These are phyloP conservation scores for Pelargonium hybrid DNA, from an alignment of 441 rosid genomes.

Conservation along the genomic window DNA sequence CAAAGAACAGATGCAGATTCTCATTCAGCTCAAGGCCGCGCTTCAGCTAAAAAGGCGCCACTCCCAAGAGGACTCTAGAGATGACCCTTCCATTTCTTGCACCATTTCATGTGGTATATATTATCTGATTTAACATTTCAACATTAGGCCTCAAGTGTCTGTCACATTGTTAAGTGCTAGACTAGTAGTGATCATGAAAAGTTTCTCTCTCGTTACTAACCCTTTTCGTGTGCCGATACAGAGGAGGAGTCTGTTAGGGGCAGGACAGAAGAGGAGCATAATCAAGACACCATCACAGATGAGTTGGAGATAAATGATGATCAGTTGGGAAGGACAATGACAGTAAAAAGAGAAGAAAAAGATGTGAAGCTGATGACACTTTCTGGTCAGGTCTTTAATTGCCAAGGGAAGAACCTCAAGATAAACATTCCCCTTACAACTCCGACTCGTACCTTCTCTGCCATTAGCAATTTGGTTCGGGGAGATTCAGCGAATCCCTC, in stretches of 20 bases:
- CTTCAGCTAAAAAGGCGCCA: constrained; percentile 32
- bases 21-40: constrained; percentile 50
- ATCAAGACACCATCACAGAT: constrained; percentile 34
- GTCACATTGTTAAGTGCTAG: no score
- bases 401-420: constrained; percentile 69
- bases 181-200: background rate
- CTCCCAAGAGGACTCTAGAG: constrained; percentile 27
- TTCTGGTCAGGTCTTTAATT: constrained; percentile 44
- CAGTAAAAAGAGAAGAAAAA: constrained; percentile 26
- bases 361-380: constrained; percentile 37
- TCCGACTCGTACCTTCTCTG: constrained; percentile 72
- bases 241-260: constrained; percentile 56
- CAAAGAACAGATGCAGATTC: constrained; percentile 83
- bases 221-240: constrained; percentile 19
- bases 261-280: constrained; percentile 53
- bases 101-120: constrained; percentile 21
- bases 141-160: background rate
- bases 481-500: constrained; percentile 61
- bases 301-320: constrained; percentile 32
- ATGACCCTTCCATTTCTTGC: constrained; percentile 48
- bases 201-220: background rate
- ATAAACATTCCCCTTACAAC: constrained; percentile 77
- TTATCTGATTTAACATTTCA: background rate
- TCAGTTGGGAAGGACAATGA: background rate
- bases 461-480: constrained; percentile 57